Evolutionary conservation across 2,329 filamentous ascomycete genomes (phyloP).

Genomic region (Zasmidium cellare): DNA sequence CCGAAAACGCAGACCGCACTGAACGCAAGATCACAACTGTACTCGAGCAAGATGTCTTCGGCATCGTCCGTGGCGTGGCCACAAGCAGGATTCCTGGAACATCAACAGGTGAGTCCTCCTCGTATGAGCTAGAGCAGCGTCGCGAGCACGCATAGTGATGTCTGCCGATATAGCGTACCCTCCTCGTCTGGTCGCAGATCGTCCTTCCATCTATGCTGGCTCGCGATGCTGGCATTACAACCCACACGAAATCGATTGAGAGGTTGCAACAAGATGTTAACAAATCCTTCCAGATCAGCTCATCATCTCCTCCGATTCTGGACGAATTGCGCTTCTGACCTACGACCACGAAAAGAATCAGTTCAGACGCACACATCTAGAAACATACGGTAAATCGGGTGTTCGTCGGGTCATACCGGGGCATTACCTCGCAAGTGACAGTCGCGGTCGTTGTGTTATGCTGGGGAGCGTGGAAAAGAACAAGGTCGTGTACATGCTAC

Average conservation of each 20-base stretch:
- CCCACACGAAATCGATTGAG: background rate
- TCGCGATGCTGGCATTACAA: background rate
- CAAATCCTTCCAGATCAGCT: constrained; percentile 71
- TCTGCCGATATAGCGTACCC: constrained; percentile 15
- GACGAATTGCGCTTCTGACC: constrained; percentile 89
- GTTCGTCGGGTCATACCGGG: constrained; percentile 90
- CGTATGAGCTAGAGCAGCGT: background rate
- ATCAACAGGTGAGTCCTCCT: constrained; percentile 70
- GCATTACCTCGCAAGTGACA: constrained; percentile 93
- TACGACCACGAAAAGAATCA: constrained; percentile 83
- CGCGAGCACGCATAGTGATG: constrained; percentile 49
- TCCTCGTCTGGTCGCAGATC: background rate
- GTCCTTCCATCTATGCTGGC: background rate
- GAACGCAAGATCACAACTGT: constrained; percentile 85
- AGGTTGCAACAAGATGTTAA: constrained; percentile 7
- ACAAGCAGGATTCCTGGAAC: constrained; percentile 91
- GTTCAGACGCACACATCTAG: constrained; percentile 86
- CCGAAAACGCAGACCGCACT: constrained; percentile 50
- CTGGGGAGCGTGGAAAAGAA: constrained; percentile 97
- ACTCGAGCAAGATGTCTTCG: constrained; percentile 91
- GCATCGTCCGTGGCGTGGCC: constrained; percentile 86
- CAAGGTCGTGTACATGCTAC: constrained; percentile 98
- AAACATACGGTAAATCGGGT: constrained; percentile 98
- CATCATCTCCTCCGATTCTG: constrained; percentile 92
- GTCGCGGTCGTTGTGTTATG: constrained; percentile 91